Base-by-base conservation (phyloP, 2,329 filamentous ascomycete genomes). In the Fusarium piperis region DNA sequence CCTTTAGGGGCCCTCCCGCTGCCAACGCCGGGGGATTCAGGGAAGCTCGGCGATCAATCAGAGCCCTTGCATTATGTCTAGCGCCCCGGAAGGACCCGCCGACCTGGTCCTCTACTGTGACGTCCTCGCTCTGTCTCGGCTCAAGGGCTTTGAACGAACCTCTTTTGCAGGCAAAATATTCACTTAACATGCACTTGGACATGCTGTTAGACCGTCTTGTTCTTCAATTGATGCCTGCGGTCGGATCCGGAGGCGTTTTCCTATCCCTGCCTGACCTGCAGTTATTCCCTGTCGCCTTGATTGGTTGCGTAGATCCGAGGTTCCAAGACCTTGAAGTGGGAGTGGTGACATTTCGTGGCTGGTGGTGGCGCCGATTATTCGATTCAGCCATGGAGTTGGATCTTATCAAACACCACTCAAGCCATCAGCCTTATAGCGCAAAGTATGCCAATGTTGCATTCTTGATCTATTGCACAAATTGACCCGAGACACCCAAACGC, bases 1-100 rank as follows among this genome's bases (percentile, higher is more conserved):
- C 36, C 23, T 13, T 28, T 28, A 55, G 23, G 23, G 32, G 20
- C 15, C 20, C 39, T 41, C 39, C 57, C 51, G 60, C 59, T 48
- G 57, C 68, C 62, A 59, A 33, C 30, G 39, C 63, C 59, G 66
- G 67, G 67, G 64, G 57, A 73, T 62, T 73, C 61, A 71, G 64
- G 63, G 63, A 62, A 73, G 57, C 70, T 59, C 69, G 64, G 61
- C 67, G 64, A 72, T 68, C 74, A 77, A 77, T 77, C 75, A 77
- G 65, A 74, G 63, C 61, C 65, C 64, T 62, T 74, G 68, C 67
- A 77, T 77, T 77, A 77, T 77, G 68, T 59, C 64, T 77, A 76
- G 75, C 66, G 75, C 55, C 61, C 71, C 74, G 72, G 74, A 74
- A 74, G 70, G 75, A 74, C 68, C 75, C 75, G 74, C 75, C 65